Conservation (phyloP, 1,284 basidiomycete genomes). For the Afroboletus lepidellus region DNA sequence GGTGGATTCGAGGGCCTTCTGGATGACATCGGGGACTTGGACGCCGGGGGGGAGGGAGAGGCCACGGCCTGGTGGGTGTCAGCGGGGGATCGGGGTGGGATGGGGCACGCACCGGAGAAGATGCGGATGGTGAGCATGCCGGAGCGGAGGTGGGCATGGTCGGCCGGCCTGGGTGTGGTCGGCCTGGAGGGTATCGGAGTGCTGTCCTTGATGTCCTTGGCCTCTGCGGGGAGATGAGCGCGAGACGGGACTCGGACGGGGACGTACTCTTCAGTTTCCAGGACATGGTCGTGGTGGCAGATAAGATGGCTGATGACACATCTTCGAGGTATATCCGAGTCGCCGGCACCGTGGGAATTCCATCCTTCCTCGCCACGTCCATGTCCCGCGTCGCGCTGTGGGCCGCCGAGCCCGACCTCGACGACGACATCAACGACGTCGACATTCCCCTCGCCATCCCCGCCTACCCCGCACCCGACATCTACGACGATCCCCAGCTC, state of each 20-base stretch:
- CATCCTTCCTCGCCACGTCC: slow-evolving; percentile 1
- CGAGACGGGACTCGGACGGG: not conserved
- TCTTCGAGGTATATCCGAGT: too few relatives aligned
- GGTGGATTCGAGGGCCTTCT: slow-evolving; percentile 68
- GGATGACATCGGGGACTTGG: slow-evolving; percentile 82
- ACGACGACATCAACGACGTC: slow-evolving; percentile 71
- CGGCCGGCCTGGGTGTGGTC: slow-evolving; percentile 62
- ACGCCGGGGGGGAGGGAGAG: slow-evolving; percentile 73
- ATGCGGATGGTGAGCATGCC: slow-evolving; percentile 87
- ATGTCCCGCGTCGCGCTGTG: slow-evolving; percentile 55
- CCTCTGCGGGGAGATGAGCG: slow-evolving; percentile 40
- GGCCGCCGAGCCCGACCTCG: slow-evolving; percentile 70
- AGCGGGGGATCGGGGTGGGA: not conserved
- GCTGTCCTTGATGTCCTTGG: slow-evolving; percentile 65
- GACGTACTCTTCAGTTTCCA: too few relatives aligned
- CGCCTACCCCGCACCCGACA: slow-evolving; percentile 62
- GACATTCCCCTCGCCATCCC: slow-evolving; percentile 66
- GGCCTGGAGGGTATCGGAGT: slow-evolving; percentile 74
- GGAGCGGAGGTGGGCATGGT: slow-evolving; percentile 63
- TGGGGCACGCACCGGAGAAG: slow-evolving; percentile 64
- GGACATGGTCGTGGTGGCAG: too few relatives aligned
- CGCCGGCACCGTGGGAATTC: too few relatives aligned
- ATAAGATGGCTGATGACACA: too few relatives aligned
- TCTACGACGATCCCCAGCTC: slow-evolving; percentile 67
- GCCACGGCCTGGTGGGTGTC: slow-evolving; percentile 54